phyloP scores from a whole-genome alignment of 441 rosid genomes.

The Adansonia madagascariensis region DNA sequence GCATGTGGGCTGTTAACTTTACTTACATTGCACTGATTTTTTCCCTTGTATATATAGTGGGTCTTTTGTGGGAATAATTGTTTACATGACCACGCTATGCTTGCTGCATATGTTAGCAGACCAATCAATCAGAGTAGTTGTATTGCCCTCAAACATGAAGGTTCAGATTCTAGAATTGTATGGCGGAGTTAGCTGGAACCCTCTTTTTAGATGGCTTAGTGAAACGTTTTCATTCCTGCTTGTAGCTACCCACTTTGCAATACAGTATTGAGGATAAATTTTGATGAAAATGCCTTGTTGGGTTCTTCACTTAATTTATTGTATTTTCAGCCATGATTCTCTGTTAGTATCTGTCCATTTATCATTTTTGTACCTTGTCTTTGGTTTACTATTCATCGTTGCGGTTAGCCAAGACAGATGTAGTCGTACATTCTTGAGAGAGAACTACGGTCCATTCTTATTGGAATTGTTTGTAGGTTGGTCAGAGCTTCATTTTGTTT shows the following conservation, averaged over 20 bases:
- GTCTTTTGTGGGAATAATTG: not conserved
- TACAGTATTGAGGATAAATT: constrained; percentile 3
- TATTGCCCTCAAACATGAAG: not conserved
- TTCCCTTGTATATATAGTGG: not conserved
- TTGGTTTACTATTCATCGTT: not conserved
- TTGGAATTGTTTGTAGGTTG: constrained; percentile 11
- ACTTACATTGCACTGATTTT: not conserved
- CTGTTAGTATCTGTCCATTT: not conserved
- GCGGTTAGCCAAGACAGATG: not conserved
- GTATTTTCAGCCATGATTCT: constrained; percentile 7
- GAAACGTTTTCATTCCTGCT: not conserved
- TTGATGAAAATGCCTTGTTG: not conserved
- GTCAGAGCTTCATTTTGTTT: constrained; percentile 10
- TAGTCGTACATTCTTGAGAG: not conserved
- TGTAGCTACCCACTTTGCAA: not conserved
- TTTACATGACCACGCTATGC: not conserved
- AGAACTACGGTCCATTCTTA: not conserved
- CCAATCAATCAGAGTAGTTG: not conserved
- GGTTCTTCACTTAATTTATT: constrained; percentile 7
- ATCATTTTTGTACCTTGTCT: not conserved
- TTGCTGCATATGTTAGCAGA: not conserved
- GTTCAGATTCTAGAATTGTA: constrained; percentile 7
- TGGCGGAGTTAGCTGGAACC: not conserved
- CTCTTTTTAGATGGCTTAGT: constrained; percentile 3
- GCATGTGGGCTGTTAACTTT: constrained; percentile 1